phyloP scores from a whole-genome alignment of 129 eudicot species.

The Oenanthe sinensis region DNA sequence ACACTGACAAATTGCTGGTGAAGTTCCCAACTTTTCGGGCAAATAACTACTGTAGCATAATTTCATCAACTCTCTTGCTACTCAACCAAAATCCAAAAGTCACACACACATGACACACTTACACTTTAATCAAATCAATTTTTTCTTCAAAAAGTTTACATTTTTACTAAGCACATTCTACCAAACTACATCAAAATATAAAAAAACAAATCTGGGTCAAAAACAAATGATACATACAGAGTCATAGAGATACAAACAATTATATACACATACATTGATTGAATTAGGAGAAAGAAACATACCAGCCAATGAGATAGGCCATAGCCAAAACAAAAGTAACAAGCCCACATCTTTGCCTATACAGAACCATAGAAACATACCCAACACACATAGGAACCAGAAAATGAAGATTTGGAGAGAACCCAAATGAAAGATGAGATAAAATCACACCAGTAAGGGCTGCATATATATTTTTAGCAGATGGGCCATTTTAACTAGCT shows the following conservation, averaged over 20 bases:
- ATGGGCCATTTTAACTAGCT: too few species aligned
- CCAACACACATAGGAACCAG: constrained; percentile 51
- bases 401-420: constrained; percentile 76
- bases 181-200: background rate
- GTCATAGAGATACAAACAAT: background rate
- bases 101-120: background rate
- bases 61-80: background rate
- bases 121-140: background rate
- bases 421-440: constrained; percentile 72
- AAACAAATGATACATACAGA: background rate
- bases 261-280: too few species aligned
- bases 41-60: background rate
- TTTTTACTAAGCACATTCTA: background rate
- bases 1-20: background rate
- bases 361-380: constrained; percentile 60
- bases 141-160: background rate
- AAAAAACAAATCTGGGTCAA: background rate
- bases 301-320: constrained; percentile 94
- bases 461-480: constrained; percentile 65
- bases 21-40: background rate
- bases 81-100: background rate
- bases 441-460: constrained; percentile 57
- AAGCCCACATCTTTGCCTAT: constrained; percentile 59
- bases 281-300: background rate
- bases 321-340: constrained; percentile 61